Percentiles rank a stretch among this genome's conserved stretches.
phyloP scores from a whole-genome alignment of 2,329 filamentous ascomycete species.

The Diaporthe sp. region DNA sequence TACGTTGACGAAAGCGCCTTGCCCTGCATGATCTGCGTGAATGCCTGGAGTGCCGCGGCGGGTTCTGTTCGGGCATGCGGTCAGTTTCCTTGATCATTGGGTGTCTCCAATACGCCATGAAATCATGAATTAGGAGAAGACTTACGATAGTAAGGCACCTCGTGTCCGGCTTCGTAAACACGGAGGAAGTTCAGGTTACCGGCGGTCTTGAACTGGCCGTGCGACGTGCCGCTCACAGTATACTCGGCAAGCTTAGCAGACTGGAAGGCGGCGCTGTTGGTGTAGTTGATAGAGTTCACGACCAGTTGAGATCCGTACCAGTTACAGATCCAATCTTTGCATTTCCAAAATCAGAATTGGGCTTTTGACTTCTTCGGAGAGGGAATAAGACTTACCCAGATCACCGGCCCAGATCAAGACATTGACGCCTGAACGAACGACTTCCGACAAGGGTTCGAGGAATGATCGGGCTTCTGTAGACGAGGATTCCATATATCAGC shows the following conservation, averaged over 20 bases:
- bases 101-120: background rate
- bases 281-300: conserved; percentile 61
- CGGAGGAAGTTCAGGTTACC: conserved; percentile 64
- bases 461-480: conserved; percentile 58
- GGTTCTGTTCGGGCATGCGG: conserved; percentile 23
- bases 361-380: background rate
- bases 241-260: conserved; percentile 56
- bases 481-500: background rate
- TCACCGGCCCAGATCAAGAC: conserved; percentile 70
- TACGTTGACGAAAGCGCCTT: conserved; percentile 38
- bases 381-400: conserved; percentile 51
- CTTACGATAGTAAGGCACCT: conserved; percentile 42
- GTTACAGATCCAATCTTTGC: conserved; percentile 69
- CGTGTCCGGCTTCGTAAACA: conserved; percentile 49
- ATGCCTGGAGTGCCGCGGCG: conserved; percentile 39
- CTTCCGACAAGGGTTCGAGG: conserved; percentile 57
- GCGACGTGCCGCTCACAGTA: conserved; percentile 61
- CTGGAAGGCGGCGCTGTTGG: conserved; percentile 56
- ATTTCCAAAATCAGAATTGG: conserved; percentile 37
- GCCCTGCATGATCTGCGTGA: conserved; percentile 40
- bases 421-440: conserved; percentile 63
- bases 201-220: conserved; percentile 64
- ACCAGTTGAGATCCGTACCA: conserved; percentile 66
- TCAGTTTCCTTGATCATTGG: background rate
- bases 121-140: too few relatives aligned